Conservation (phyloP, 139 green algal genomes). For the Marvania coccoides region DNA sequence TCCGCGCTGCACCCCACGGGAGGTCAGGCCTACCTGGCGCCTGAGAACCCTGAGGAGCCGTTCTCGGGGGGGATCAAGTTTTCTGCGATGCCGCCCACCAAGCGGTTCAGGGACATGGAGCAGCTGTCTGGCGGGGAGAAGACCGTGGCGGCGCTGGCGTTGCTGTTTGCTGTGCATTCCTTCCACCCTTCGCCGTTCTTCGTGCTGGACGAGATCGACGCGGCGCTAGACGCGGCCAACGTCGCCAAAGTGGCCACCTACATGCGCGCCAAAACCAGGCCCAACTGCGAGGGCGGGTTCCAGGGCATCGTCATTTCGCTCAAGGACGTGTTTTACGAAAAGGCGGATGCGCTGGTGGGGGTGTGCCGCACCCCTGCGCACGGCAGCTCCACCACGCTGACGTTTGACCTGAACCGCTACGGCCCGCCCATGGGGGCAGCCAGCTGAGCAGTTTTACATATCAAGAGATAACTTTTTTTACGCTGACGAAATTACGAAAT, state of each 20-base stretch:
- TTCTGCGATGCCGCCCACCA: conserved; percentile 91
- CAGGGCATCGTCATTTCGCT: conserved; percentile 87
- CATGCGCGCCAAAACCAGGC: conserved; percentile 67
- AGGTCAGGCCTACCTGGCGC: conserved; percentile 75
- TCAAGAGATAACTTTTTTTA: too few species aligned
- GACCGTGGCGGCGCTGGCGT: conserved; percentile 90
- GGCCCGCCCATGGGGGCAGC: conserved; percentile 6
- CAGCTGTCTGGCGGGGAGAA: conserved; percentile 82
- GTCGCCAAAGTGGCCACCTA: conserved; percentile 87
- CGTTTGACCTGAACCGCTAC: conserved; percentile 69
- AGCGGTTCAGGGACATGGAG: conserved; percentile 97
- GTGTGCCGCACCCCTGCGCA: conserved; percentile 58
- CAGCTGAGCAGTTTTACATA: too few species aligned
- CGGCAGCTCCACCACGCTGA: conserved; percentile 56
- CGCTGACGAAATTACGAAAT: too few species aligned
- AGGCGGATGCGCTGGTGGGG: conserved; percentile 89
- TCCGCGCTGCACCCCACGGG: conserved; percentile 62
- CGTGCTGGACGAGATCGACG: conserved; percentile 94
- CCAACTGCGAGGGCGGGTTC: conserved; percentile 17
- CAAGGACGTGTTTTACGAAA: conserved; percentile 97
- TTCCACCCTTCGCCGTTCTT: conserved; percentile 94
- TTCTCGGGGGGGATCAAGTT: conserved; percentile 88
- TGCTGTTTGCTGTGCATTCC: conserved; percentile 95
- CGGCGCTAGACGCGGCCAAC: conserved; percentile 91
- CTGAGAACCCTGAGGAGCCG: conserved; percentile 80